Evolutionary conservation across 83 land plant genomes (phyloP), one percentile per base, ranked within the genome.

Genomic region (Isoetes engelmannii): DNA sequence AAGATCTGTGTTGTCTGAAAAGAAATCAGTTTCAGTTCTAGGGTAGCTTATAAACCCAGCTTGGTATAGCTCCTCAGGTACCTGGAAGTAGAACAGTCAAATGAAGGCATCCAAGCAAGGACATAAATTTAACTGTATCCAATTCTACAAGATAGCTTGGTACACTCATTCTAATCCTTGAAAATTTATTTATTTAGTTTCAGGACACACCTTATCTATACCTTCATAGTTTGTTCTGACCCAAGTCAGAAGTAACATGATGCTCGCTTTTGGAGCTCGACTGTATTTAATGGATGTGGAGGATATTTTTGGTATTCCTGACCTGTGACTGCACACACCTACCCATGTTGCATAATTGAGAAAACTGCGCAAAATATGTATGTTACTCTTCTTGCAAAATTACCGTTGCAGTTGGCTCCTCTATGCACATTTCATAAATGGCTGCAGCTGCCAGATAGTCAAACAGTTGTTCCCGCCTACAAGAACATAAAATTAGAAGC

Each of bases 141-240:
- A 28, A 0, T 28, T 2, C 37, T 28, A 28, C 0, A 28, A 28
- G 37, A 28, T 28, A 28, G 37, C 37, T 28, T 28, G 37, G 37
- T 28, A 28, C 37, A 28, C 2, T 28, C 37, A 28, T 28, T 28
- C 37, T 28, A 28, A 28, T 28, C 37, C 37, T 28, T 28, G 0
- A 28, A 28, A 28, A 28, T 28, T 28, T 28, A 28, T 28, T 28
- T 28, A 0, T 28, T 28, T 28, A 28, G 37, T 28, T 28, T 28
- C 37, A 28, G 37, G 37, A 28, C 37, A 2, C 37, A 28, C 37
- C 37, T 7, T 19, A 59, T 19, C 0, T 12, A 51, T 51, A 82
- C 98, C 87, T 92, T 92, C 98, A 92, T 92, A 28, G 96, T 92
- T 9, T 85, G 92, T 47, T 89, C 92, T n/a, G 98, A 89, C 74